Evolutionary conservation across 2,329 filamentous ascomycete species (phyloP).

Genomic region (Neopestalotiopsis rosae): DNA sequence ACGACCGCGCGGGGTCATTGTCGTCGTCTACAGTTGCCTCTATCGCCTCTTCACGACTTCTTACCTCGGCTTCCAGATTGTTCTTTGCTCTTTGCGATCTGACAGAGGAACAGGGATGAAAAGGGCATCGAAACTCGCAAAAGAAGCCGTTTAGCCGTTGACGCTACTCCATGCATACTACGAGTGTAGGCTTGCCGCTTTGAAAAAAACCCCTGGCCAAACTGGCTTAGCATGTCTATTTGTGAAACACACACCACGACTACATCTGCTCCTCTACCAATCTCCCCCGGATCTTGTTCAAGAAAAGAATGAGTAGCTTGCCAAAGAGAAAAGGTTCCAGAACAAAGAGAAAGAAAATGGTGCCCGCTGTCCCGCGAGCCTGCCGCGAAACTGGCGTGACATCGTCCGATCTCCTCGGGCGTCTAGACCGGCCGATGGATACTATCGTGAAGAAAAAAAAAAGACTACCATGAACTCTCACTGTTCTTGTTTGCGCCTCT

Average conservation of each 20-base stretch:
- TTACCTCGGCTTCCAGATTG: too few relatives aligned
- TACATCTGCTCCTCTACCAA: background rate
- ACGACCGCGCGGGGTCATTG: background rate
- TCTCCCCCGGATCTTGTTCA: background rate
- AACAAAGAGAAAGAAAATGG: background rate
- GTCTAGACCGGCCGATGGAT: background rate
- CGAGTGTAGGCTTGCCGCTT: background rate
- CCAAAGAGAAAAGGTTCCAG: background rate
- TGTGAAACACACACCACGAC: background rate
- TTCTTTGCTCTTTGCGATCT: too few relatives aligned
- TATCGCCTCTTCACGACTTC: too few relatives aligned
- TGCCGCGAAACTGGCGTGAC: slow-evolving; percentile 5
- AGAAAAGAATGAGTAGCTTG: background rate
- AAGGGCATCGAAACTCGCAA: background rate
- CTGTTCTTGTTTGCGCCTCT: background rate
- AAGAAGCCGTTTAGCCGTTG: background rate
- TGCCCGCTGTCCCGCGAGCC: background rate
- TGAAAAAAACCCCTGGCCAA: background rate
- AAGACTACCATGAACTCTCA: background rate
- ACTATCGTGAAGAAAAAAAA: too few relatives aligned
- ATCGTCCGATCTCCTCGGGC: slow-evolving; percentile 5
- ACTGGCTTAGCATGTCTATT: background rate
- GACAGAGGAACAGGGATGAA: too few relatives aligned
- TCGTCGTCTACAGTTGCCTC: too few relatives aligned
- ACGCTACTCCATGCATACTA: background rate